Conservation (phyloP, 148 eudicot species). For the Rhododendron kiyosumense region DNA sequence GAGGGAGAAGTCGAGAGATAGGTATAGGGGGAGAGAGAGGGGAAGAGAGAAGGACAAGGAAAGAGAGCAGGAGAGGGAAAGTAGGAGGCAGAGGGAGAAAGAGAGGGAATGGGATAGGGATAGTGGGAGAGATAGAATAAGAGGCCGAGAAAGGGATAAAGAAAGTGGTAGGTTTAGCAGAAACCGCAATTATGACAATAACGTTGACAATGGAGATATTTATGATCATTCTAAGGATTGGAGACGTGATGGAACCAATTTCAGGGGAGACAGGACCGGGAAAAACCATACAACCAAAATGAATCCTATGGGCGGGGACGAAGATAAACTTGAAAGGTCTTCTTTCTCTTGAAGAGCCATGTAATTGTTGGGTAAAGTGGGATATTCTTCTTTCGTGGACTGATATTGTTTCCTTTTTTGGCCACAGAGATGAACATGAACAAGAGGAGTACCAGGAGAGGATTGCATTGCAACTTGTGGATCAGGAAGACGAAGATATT, state of each 20-base stretch:
- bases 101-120: constrained; percentile 26
- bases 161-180: constrained; percentile 34
- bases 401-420: neutral
- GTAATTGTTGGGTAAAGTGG: neutral
- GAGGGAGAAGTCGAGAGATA: constrained; percentile 26
- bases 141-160: constrained; percentile 34
- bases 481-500: constrained; percentile 73
- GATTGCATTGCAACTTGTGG: constrained; percentile 53
- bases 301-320: constrained; percentile 15
- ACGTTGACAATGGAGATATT: constrained; percentile 35
- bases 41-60: constrained; percentile 14
- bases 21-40: constrained; percentile 28
- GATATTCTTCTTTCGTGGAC: neutral
- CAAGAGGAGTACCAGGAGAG: constrained; percentile 59
- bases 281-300: constrained; percentile 31
- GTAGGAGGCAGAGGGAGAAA: constrained; percentile 14
- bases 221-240: constrained; percentile 24
- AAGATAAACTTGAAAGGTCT: constrained; percentile 48
- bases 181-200: constrained; percentile 28
- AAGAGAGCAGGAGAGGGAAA: constrained; percentile 13
- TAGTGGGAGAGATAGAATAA: constrained; percentile 23
- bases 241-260: constrained; percentile 41
- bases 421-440: constrained; percentile 54
- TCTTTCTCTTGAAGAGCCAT: neutral
- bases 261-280: constrained; percentile 29